Evolutionary conservation across 371 early-diverging fungal species (phyloP).

Genomic region (Vairimorpha ceranae): DNA sequence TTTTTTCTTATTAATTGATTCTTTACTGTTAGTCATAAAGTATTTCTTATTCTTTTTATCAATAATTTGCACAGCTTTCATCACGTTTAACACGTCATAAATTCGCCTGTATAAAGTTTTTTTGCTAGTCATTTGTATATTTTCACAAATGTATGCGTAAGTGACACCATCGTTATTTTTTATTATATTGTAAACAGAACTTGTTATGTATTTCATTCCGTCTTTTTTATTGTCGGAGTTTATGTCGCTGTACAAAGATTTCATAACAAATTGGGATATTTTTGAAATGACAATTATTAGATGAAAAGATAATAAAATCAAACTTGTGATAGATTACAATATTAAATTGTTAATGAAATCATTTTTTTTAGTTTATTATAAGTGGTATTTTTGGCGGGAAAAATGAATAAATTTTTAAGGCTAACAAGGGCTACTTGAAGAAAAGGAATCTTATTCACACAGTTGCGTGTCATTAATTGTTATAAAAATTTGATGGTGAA

Average conservation of each 20-base stretch:
- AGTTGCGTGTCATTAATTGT: too few relatives aligned
- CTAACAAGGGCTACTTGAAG: too few relatives aligned
- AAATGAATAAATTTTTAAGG: too few relatives aligned
- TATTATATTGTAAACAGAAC: conserved; percentile 34
- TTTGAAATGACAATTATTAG: too few relatives aligned
- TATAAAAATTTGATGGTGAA: too few relatives aligned
- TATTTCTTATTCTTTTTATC: conserved; percentile 42
- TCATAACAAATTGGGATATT: neutral
- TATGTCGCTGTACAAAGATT: neutral
- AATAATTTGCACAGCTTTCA: conserved; percentile 54
- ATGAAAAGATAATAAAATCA: too few relatives aligned
- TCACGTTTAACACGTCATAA: conserved; percentile 58
- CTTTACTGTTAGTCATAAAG: conserved; percentile 20
- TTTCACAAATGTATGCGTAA: conserved; percentile 41
- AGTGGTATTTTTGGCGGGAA: too few relatives aligned
- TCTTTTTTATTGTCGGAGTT: conserved; percentile 34
- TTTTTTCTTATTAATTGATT: conserved; percentile 33
- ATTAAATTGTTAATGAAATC: too few relatives aligned
- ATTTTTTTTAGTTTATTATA: too few relatives aligned
- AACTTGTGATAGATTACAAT: too few relatives aligned
- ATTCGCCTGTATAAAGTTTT: conserved; percentile 53
- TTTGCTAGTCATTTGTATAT: conserved; percentile 28
- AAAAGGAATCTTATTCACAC: too few relatives aligned
- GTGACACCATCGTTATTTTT: conserved; percentile 44
- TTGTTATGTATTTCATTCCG: conserved; percentile 53